phyloP scores from a whole-genome alignment of 2,329 filamentous ascomycete genomes.

The Purpureocillium lavendulum region DNA sequence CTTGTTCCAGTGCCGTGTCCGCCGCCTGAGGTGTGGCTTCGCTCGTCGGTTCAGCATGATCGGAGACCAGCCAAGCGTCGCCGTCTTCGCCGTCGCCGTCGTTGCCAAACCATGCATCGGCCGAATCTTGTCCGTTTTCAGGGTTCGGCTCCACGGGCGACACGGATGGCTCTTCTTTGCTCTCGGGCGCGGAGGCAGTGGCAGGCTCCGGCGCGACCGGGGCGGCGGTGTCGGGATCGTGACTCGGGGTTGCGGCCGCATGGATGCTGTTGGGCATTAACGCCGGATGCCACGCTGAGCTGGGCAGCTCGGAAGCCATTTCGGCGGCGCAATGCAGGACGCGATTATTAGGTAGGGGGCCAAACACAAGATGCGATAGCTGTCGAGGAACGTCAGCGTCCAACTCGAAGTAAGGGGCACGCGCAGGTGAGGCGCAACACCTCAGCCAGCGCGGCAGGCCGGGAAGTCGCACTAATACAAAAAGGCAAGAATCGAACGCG shows the following conservation, averaged over 20 bases:
- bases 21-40: not conserved
- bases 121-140: slow-evolving; percentile 3
- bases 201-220: not conserved
- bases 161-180: not conserved
- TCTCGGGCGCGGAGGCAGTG: too few relatives aligned
- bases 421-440: slow-evolving; percentile 1
- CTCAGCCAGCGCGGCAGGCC: slow-evolving; percentile 1
- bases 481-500: slow-evolving; percentile 6
- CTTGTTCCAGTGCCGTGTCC: not conserved
- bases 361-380: slow-evolving; percentile 3
- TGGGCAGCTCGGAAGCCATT: slow-evolving; percentile 28
- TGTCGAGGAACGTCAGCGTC: not conserved
- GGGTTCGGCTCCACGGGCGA: slow-evolving; percentile 7
- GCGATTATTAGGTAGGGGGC: slow-evolving; percentile 6
- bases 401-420: not conserved
- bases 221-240: not conserved
- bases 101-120: slow-evolving; percentile 12
- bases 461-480: slow-evolving; percentile 8
- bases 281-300: slow-evolving; percentile 32
- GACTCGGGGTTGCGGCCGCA: slow-evolving; percentile 1
- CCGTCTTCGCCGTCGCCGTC: slow-evolving; percentile 9
- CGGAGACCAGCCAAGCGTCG: slow-evolving; percentile 14
- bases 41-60: slow-evolving; percentile 3
- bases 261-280: slow-evolving; percentile 25
- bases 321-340: slow-evolving; percentile 10